Conservation (phyloP, 371 early-diverging fungal species). For the Actinomucor elegans region DNA sequence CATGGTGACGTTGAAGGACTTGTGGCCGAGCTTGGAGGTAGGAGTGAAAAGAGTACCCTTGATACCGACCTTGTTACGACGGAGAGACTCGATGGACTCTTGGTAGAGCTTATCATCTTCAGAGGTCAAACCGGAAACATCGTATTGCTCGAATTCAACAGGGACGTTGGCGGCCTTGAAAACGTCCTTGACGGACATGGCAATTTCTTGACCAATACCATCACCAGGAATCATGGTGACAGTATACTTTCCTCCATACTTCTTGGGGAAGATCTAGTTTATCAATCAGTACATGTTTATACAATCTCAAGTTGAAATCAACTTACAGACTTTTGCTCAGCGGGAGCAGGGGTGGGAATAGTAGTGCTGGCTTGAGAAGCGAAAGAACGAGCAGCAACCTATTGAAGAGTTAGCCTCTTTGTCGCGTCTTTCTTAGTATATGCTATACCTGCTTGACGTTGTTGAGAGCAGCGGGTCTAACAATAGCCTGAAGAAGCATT, state of each 20-base stretch:
- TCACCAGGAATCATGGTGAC: conserved; percentile 98
- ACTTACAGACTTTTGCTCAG: conserved; percentile 48
- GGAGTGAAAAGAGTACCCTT: conserved; percentile 98
- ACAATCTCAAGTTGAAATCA: too few species aligned
- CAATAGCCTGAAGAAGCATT: conserved; percentile 33
- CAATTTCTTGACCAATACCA: conserved; percentile 94
- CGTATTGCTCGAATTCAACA: conserved; percentile 93
- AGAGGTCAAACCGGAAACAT: conserved; percentile 86
- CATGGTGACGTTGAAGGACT: conserved; percentile 93
- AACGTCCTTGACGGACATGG: conserved; percentile 88
- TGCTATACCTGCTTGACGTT: conserved; percentile 21
- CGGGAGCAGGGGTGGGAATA: conserved; percentile 48
- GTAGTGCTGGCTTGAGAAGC: conserved; percentile 41
- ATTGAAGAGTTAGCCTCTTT: neutral
- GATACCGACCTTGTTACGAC: conserved; percentile 93
- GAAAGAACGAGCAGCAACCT: conserved; percentile 31
- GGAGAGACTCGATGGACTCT: conserved; percentile 86
- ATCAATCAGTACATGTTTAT: too few species aligned
- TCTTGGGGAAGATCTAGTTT: conserved; percentile 42
- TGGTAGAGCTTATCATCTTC: conserved; percentile 73
- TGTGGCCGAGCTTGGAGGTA: conserved; percentile 79
- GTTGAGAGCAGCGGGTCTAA: conserved; percentile 24
- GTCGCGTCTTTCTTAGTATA: too few species aligned
- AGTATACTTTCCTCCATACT: conserved; percentile 78
- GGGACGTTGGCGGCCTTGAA: conserved; percentile 92